Percentiles rank a stretch among this genome's conserved stretches.
Evolutionary conservation across 2,329 filamentous ascomycete genomes (phyloP).

Genomic region (Chaetomium globosum): DNA sequence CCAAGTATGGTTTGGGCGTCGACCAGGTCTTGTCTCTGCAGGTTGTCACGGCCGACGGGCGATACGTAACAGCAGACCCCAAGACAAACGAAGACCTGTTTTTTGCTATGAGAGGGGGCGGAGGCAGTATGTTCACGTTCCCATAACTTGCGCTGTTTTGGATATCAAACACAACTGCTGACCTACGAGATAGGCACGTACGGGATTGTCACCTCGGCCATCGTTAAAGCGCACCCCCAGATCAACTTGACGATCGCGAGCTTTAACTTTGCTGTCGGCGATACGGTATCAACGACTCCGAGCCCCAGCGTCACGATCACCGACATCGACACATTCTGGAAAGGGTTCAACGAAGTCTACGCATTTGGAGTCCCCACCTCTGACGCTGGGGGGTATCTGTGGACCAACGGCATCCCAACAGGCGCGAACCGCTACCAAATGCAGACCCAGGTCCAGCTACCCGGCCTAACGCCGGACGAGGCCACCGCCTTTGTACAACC

Average conservation of each 20-base stretch:
- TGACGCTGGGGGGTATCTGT: conserved; percentile 45
- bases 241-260: conserved; percentile 24
- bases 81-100: conserved; percentile 46
- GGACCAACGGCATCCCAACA: conserved; percentile 36
- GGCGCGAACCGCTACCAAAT: conserved; percentile 39
- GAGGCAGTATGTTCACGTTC: conserved; percentile 33
- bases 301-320: conserved; percentile 19
- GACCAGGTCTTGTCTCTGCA: conserved; percentile 55
- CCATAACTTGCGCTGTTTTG: neutral
- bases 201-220: conserved; percentile 33
- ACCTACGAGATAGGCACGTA: conserved; percentile 27
- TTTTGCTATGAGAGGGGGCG: conserved; percentile 47
- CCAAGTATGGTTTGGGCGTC: conserved; percentile 53
- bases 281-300: conserved; percentile 11
- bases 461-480: conserved; percentile 35
- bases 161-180: neutral
- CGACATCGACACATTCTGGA: conserved; percentile 37
- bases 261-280: conserved; percentile 30
- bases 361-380: conserved; percentile 42
- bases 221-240: conserved; percentile 32
- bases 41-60: conserved; percentile 53
- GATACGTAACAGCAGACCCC: conserved; percentile 47
- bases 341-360: conserved; percentile 42
- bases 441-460: conserved; percentile 43
- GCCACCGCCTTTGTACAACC: conserved; percentile 40